Evolutionary conservation across 1,139 yeast genomes (phyloP), one percentile per base, ranked within the genome.

Genomic region (Candida albicans): DNA sequence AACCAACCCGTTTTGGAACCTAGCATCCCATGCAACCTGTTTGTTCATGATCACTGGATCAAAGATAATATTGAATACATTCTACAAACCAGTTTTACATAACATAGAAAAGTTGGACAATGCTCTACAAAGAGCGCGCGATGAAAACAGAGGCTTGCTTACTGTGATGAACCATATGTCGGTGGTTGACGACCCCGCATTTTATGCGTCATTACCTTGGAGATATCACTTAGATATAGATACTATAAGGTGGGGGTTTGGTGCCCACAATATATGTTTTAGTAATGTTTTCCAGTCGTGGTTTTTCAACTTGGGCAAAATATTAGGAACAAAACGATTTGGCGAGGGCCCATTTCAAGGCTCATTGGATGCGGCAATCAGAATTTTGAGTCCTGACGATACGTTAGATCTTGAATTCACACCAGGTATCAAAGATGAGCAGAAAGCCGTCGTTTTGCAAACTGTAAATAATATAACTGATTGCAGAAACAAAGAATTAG

Each of bases 151-250:
- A 39, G 84, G 95, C 0, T 62, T 91, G 4, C 55, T 91, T 46
- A 89, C 98, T 0, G 80, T 91, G n/a, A 89, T 91, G 96, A 93
- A 93, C 61, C 99, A 93, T 58, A 87, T 90, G 85, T 87, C 96
- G 1, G 89, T 87, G 44, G 85, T 90, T 24, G 99, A 93, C 59
- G 99, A 93, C 57, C 99, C 99, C 0, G 75, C 88, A 27, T 70
- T 89, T 41, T 93, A 95, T 85, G 96, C 95, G 0, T 79, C 87
- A 37, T 70, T 91, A 47, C 97, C 97, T 0, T 75, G 83, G 79
- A 72, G 81, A 39, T 81, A 79, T 53, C 85, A 81, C 52, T 64
- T 69, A 15, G 79, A 83, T 47, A 68, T 87, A 12, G 86, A 83
- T 50, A 77, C 81, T 45, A 79, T 90, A 44, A 72, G 99, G 56